Evolutionary conservation across 208 protist genomes (phyloP).

Genomic region (Acanthamoeba lenticulata): DNA sequence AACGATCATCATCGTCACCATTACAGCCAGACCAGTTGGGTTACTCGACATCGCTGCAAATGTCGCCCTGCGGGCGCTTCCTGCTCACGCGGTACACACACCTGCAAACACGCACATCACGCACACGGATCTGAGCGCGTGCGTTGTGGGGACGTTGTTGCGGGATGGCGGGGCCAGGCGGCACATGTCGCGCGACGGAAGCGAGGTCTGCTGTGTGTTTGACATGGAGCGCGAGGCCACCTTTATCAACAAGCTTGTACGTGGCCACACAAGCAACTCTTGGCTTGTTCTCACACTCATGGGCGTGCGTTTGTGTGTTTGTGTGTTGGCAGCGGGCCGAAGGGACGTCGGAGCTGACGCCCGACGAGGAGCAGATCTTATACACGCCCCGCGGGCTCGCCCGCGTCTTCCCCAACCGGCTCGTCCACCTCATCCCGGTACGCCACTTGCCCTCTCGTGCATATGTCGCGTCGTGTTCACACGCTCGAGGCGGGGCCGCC

Average conservation of each 20-base stretch:
- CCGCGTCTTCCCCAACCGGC: background rate
- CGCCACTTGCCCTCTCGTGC: background rate
- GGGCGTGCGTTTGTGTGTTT: background rate
- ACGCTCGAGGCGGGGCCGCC: too few relatives aligned
- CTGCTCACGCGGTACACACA: background rate
- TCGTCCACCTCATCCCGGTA: background rate
- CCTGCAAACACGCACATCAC: too few relatives aligned
- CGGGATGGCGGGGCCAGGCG: too few relatives aligned
- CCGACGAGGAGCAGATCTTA: background rate
- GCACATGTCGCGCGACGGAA: background rate
- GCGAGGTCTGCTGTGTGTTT: conserved; percentile 2
- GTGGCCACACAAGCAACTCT: background rate
- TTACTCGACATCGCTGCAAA: background rate
- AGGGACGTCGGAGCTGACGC: background rate
- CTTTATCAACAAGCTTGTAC: background rate
- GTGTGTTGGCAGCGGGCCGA: background rate
- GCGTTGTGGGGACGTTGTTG: background rate
- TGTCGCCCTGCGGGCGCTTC: background rate
- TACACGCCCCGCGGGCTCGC: background rate
- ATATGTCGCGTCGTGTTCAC: background rate
- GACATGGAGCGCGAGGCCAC: background rate
- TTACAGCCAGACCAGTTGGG: background rate
- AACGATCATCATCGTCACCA: too few relatives aligned
- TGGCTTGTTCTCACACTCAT: background rate
- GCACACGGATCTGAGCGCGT: too few relatives aligned